Conservation (phyloP, 2,329 filamentous ascomycete genomes). For the Aspergillus intermedius region DNA sequence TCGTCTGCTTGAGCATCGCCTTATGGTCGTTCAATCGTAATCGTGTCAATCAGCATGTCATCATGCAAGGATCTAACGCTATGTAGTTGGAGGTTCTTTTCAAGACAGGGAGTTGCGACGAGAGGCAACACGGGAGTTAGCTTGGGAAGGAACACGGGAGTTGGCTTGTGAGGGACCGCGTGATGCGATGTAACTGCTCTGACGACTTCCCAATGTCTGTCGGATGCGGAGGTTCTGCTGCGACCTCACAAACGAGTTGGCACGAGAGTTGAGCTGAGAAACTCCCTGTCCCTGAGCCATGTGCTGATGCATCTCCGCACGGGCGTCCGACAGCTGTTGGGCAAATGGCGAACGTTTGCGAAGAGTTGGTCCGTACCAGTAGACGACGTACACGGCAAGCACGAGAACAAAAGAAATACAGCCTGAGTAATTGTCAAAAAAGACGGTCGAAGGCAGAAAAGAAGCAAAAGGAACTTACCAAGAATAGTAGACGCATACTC, state of each 20-base stretch:
- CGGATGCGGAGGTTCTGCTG: conserved; percentile 34
- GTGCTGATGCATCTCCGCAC: conserved; percentile 22
- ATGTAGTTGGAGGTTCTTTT: conserved; percentile 5
- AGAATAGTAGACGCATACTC: conserved; percentile 60
- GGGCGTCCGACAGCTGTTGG: conserved; percentile 51
- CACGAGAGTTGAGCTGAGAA: conserved; percentile 29
- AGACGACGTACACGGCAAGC: conserved; percentile 59
- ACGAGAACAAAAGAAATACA: conserved; percentile 57
- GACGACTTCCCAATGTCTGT: conserved; percentile 29
- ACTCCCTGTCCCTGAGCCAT: conserved; percentile 26
- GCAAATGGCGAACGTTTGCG: conserved; percentile 59
- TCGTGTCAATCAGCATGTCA: background rate
- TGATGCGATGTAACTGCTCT: conserved; percentile 27
- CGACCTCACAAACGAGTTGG: conserved; percentile 33
- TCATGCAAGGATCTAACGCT: background rate
- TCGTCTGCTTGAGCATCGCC: background rate
- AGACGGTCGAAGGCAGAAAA: background rate
- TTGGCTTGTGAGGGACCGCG: conserved; percentile 24
- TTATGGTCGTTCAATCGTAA: background rate
- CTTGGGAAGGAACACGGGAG: conserved; percentile 18
- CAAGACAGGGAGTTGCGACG: conserved; percentile 18
- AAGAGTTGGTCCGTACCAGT: conserved; percentile 57
- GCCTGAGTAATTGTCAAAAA: conserved; percentile 24
- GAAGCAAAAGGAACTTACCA: conserved; percentile 26
- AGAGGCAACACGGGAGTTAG: conserved; percentile 8